These are phyloP conservation scores for Colletotrichum agaves DNA, from an alignment of 2,329 filamentous ascomycete genomes.

Conservation along the genomic window DNA sequence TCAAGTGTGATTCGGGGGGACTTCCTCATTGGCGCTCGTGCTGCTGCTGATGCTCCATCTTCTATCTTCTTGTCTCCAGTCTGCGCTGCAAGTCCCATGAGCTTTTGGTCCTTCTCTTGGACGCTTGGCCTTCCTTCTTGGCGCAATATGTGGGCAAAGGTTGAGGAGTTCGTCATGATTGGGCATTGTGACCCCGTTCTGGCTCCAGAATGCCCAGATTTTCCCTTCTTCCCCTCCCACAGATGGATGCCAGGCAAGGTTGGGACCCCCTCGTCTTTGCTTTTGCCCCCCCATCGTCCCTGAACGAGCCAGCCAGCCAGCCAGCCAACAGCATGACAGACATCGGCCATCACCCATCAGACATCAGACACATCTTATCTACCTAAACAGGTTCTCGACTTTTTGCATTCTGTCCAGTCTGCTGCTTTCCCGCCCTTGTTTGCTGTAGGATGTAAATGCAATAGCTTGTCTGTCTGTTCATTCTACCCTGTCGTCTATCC, in stretches of 20 bases:
- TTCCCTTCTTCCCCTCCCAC: constrained; percentile 7
- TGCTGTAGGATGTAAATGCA: not conserved
- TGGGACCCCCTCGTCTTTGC: not conserved
- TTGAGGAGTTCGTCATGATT: constrained; percentile 11
- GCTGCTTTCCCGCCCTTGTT: not conserved
- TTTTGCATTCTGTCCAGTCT: not conserved
- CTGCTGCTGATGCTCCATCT: not conserved
- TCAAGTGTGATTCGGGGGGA: too few relatives aligned
- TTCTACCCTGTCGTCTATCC: not conserved
- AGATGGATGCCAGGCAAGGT: constrained; percentile 1
- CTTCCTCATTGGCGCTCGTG: too few relatives aligned
- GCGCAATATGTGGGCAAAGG: constrained; percentile 21
- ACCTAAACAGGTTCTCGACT: not conserved
- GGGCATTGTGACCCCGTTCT: not conserved
- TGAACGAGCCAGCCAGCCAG: constrained; percentile 2
- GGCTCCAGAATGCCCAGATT: constrained; percentile 15
- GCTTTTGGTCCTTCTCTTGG: not conserved
- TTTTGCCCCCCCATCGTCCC: constrained; percentile 6
- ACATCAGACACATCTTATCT: too few relatives aligned
- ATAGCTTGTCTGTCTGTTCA: constrained; percentile 2
- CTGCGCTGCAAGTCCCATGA: not conserved
- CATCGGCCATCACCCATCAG: constrained; percentile 7
- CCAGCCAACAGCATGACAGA: not conserved
- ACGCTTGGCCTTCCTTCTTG: constrained; percentile 17
- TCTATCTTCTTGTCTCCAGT: not conserved